phyloP scores from a whole-genome alignment of 805 yeast species.

The Ogataea thermomethanolica region DNA sequence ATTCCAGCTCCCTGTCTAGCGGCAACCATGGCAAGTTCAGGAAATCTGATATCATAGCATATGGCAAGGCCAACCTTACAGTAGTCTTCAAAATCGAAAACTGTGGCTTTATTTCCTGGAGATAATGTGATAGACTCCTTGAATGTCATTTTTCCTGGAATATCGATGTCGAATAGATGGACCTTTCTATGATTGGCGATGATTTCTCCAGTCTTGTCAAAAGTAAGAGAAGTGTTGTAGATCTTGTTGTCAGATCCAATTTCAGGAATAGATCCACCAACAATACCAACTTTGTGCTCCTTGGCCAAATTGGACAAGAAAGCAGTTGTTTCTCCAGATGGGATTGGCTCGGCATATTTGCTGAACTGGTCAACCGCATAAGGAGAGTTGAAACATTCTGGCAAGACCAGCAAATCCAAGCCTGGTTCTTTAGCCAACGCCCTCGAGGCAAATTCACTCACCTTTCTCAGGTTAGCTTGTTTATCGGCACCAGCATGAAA shows the following conservation, averaged over 20 bases:
- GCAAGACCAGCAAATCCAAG: conserved; percentile 76
- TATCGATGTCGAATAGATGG: conserved; percentile 88
- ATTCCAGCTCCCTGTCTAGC: conserved; percentile 67
- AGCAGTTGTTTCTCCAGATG: conserved; percentile 63
- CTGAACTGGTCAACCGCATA: conserved; percentile 84
- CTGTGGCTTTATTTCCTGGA: conserved; percentile 81
- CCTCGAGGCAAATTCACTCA: conserved; percentile 54
- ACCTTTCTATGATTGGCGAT: conserved; percentile 88
- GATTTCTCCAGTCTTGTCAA: conserved; percentile 65
- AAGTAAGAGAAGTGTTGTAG: conserved; percentile 74
- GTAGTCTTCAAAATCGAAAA: conserved; percentile 58
- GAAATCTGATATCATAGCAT: conserved; percentile 78
- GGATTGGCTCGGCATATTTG: conserved; percentile 84
- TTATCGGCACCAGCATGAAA: conserved; percentile 80
- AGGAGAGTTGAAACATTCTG: conserved; percentile 97
- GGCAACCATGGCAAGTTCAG: conserved; percentile 71
- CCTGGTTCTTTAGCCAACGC: conserved; percentile 55
- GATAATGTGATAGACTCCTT: conserved; percentile 73
- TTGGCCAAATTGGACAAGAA: conserved; percentile 67
- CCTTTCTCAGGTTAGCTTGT: conserved; percentile 68
- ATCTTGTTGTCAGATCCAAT: conserved; percentile 52
- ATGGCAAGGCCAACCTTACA: conserved; percentile 83
- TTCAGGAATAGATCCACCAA: conserved; percentile 96
- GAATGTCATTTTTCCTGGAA: conserved; percentile 87
- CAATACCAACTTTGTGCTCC: conserved; percentile 55